Percentiles rank a stretch among this genome's conserved stretches.
Evolutionary conservation across 163 green algal genomes (phyloP).

Genomic region (Smithsoniella earleae): DNA sequence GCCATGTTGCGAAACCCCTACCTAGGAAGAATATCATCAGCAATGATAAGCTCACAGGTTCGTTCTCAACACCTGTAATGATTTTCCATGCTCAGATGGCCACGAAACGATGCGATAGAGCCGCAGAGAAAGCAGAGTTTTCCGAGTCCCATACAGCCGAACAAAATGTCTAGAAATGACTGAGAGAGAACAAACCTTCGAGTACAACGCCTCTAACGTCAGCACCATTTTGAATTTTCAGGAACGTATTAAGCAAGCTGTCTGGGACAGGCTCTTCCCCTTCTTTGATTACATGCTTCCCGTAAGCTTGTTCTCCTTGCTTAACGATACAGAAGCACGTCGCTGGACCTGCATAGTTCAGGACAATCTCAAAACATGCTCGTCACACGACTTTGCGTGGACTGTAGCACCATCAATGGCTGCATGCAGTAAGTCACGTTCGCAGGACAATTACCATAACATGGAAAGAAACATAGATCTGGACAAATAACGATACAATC

Average conservation of each 20-base stretch:
- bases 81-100: not conserved
- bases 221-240: constrained; percentile 75
- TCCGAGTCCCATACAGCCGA: not conserved
- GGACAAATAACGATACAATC: too few relatives aligned
- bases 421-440: too few relatives aligned
- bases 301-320: constrained; percentile 10
- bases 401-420: too few relatives aligned
- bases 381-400: too few relatives aligned
- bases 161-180: not conserved
- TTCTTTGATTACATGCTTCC: constrained; percentile 28
- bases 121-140: not conserved
- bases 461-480: too few relatives aligned
- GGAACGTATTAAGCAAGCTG: constrained; percentile 39
- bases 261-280: constrained; percentile 25
- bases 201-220: constrained; percentile 88
- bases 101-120: not conserved
- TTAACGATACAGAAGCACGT: constrained; percentile 16
- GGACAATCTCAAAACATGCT: too few relatives aligned
- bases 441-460: too few relatives aligned
- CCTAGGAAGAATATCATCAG: constrained; percentile 67
- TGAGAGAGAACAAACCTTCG: constrained; percentile 43
- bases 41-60: constrained; percentile 61
- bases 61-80: constrained; percentile 41
- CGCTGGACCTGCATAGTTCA: constrained; percentile 35
- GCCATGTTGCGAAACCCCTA: constrained; percentile 61